Evolutionary conservation across 352 stramenopile genomes (phyloP).

Genomic region (Pythium chondricola): DNA sequence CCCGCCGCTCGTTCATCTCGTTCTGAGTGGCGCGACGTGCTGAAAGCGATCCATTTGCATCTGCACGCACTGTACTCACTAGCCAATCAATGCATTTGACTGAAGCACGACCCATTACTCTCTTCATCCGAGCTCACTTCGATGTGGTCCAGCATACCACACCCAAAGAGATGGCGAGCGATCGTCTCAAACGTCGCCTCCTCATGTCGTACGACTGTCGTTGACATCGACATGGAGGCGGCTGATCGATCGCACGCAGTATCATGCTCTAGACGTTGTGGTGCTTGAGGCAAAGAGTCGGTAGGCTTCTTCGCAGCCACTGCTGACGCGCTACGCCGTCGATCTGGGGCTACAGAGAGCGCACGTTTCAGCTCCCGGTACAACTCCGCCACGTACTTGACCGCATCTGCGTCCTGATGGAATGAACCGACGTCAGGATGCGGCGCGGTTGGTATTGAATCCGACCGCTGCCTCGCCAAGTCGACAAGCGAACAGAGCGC

Average conservation of each 20-base stretch:
- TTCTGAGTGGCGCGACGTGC: constrained; percentile 1
- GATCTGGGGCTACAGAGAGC: too few species aligned
- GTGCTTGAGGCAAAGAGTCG: too few species aligned
- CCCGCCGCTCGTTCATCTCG: constrained; percentile 16
- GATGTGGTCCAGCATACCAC: constrained; percentile 19
- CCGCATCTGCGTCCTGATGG: constrained; percentile 16
- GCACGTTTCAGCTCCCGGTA: constrained; percentile 25
- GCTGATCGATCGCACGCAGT: too few species aligned
- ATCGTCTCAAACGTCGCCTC: constrained; percentile 39
- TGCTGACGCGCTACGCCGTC: too few species aligned
- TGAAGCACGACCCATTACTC: constrained; percentile 13
- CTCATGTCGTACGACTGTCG: constrained; percentile 15
- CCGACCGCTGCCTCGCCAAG: not conserved
- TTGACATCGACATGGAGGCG: too few species aligned
- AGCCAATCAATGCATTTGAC: constrained; percentile 18
- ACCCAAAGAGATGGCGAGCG: constrained; percentile 24
- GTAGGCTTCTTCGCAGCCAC: too few species aligned
- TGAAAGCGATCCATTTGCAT: not conserved
- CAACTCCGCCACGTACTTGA: constrained; percentile 32
- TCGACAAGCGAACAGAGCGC: constrained; percentile 48
- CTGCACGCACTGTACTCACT: not conserved
- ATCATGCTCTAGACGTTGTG: too few species aligned
- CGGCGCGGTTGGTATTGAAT: not conserved
- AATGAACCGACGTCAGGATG: constrained; percentile 30
- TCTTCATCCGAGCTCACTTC: constrained; percentile 30